phyloP scores from a whole-genome alignment of 2,329 filamentous ascomycete genomes.

The Diaporthe humulicola region DNA sequence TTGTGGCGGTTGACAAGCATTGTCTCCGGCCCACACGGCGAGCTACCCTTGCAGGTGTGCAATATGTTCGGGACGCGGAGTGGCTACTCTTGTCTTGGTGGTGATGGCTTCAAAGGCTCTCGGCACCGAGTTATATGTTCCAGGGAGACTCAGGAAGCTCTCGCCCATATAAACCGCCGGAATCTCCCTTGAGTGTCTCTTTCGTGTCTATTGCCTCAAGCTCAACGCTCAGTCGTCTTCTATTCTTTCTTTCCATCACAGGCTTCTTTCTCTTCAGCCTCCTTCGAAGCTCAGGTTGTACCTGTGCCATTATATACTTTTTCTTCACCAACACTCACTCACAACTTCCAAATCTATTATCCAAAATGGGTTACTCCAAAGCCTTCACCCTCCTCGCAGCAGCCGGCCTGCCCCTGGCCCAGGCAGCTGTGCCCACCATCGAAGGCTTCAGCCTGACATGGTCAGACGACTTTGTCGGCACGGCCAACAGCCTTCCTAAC shows the following conservation, averaged over 20 bases:
- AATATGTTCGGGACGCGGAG: constrained; percentile 27
- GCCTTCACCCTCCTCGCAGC: constrained; percentile 3
- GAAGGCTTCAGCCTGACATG: constrained; percentile 43
- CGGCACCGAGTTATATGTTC: background rate
- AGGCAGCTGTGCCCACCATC: constrained; percentile 39
- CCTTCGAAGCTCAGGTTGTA: constrained; percentile 11
- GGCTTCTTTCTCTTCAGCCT: constrained; percentile 8
- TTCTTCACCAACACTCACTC: background rate
- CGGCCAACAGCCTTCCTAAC: constrained; percentile 32
- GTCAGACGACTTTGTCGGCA: constrained; percentile 51
- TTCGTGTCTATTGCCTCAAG: background rate
- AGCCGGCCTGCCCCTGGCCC: constrained; percentile 22
- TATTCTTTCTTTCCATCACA: background rate
- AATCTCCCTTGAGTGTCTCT: background rate
- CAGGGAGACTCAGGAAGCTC: background rate
- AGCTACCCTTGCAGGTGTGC: constrained; percentile 6
- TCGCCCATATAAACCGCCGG: background rate
- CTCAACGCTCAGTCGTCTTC: constrained; percentile 14
- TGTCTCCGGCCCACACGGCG: background rate
- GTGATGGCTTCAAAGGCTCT: constrained; percentile 10
- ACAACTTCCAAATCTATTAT: background rate
- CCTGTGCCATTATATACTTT: background rate
- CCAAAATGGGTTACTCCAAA: constrained; percentile 22
- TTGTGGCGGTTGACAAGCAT: background rate
- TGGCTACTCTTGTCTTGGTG: constrained; percentile 13